phyloP scores from a whole-genome alignment of 148 eudicot genomes.

The Chenopodium berlandieri region DNA sequence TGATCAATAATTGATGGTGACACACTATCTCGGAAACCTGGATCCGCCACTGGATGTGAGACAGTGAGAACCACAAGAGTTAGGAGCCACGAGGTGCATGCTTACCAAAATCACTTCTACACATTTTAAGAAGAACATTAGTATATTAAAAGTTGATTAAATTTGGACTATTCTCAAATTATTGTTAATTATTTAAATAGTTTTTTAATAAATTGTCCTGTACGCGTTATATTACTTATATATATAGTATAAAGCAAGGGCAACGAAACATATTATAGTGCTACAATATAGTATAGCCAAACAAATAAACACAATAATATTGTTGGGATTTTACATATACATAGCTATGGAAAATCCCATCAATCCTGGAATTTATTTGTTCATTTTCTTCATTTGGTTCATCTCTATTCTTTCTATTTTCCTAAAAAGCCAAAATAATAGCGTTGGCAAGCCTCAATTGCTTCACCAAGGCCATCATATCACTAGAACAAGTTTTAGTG shows the following conservation, averaged over 20 bases:
- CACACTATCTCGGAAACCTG: no score
- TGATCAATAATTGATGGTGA: no score
- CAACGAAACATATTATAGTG: background rate
- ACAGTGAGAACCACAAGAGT: background rate
- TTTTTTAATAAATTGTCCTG: no score
- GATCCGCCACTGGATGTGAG: no score
- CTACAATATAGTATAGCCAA: background rate
- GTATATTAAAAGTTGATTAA: background rate
- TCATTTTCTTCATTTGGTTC: constrained; percentile 28
- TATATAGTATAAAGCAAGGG: no score
- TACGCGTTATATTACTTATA: no score
- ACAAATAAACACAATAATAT: background rate
- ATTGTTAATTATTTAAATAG: no score
- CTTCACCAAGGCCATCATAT: constrained; percentile 22
- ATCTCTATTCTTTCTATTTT: constrained; percentile 24
- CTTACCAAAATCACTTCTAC: background rate
- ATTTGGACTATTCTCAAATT: background rate
- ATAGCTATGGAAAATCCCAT: constrained; percentile 24
- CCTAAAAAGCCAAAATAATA: constrained; percentile 9
- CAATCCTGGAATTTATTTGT: constrained; percentile 22
- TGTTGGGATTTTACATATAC: background rate
- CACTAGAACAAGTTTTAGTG: background rate
- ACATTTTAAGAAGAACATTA: no score
- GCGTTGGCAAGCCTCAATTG: constrained; percentile 21
- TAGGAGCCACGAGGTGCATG: constrained; percentile 27